Base-by-base conservation (phyloP, 306 rosid species). In the Morella rubra region DNA sequence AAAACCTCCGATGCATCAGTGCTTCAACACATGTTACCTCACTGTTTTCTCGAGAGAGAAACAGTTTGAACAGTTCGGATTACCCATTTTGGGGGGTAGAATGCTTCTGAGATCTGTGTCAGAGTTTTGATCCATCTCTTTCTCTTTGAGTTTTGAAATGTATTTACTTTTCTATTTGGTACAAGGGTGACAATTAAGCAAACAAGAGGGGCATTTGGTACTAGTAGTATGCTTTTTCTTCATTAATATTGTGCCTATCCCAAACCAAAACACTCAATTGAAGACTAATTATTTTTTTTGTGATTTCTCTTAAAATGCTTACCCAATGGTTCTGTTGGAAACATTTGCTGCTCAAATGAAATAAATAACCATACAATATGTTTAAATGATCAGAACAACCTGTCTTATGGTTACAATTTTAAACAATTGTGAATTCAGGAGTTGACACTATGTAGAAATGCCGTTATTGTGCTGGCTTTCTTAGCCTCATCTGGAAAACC, bases 381-480 rank as follows among this genome's bases (percentile, higher is more conserved):
- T 32, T 32, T 32, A 32, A 32, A 32, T 32, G 37, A 32, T 32
- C 37, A 32, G 37, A 32, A 32, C 37, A 45, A 45, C 41, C n/a
- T 61, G 18, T 59, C n/a, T 11, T 72, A 51, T 56, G 8, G 73
- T 71, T 69, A 60, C 42, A 55, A 73, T 49, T 69, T 77, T 51
- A 49, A 16, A 77, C 52, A 18, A 61, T 73, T 85, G 77, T 79
- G 75, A 74, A 84, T 83, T 85, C 90, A 92, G 97, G 96, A 83
- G 79, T 81, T 92, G 86, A 84, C 83, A 82, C 85, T 90, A 73
- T 55, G 87, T 69, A 88, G 87, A 77, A 87, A 81, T 82, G 84
- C 91, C 41, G 52, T 92, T 86, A 87, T 86, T 73, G 85, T 90
- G 85, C 86, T 94, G 78, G 93, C 98, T 67, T 92, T 94, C 89